Conservation (phyloP, 306 rosid genomes). For the Luffa aegyptiaca region DNA sequence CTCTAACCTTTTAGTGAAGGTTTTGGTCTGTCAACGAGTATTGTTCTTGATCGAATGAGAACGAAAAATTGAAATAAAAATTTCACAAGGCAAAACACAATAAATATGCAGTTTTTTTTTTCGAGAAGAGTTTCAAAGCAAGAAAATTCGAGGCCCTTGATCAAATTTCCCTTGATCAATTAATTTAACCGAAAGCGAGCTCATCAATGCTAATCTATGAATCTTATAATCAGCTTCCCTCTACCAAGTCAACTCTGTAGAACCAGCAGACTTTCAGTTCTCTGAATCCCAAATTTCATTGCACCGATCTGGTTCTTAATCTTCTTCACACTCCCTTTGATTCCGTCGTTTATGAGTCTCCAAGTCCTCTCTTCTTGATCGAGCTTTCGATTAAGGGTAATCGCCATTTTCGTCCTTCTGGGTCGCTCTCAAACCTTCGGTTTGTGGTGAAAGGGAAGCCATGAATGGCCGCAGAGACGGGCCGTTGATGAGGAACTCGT, state of each 20-base stretch:
- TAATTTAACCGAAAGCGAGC: background rate
- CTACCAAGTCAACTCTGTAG: conserved; percentile 1
- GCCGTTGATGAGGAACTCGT: conserved; percentile 40
- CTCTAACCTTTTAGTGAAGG: no score
- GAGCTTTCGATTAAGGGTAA: background rate
- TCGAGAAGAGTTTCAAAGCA: background rate
- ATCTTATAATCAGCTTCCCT: background rate
- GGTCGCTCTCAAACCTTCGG: background rate
- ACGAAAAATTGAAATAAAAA: no score
- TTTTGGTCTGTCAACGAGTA: no score
- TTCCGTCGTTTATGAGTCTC: background rate
- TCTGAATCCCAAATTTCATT: background rate
- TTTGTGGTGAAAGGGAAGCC: conserved; percentile 1
- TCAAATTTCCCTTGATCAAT: background rate
- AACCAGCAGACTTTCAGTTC: background rate
- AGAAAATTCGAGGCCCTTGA: background rate
- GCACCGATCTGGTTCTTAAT: background rate
- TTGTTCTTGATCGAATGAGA: no score
- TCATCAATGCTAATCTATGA: background rate
- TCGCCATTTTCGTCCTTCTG: background rate
- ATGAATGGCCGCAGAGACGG: conserved; percentile 69
- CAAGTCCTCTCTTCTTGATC: background rate
- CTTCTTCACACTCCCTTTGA: background rate
- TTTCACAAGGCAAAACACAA: no score
- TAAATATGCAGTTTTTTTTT: no score